Base-by-base conservation (phyloP, 257 asterid species). In the Scutellaria galericulata region DNA sequence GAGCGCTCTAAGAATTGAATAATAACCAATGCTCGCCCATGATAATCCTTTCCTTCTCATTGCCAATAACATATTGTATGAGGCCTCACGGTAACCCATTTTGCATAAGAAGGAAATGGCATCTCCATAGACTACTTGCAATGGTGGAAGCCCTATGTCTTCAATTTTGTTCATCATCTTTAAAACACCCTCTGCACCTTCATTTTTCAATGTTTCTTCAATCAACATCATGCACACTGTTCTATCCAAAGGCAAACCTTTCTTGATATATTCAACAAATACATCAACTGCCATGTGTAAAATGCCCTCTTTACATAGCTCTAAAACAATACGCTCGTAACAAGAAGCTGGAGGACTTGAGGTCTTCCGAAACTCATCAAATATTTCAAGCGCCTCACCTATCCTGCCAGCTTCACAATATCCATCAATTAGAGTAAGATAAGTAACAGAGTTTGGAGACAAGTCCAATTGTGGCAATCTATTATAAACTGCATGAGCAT, bases 321-420 rank as follows among this genome's bases (percentile, higher is more conserved):
- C 86, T n/a, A 66, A 72, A 71, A 89, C 80, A 75, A 88, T 79
- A 80, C 81, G 75, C 48, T 77, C 66, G 81, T 90, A 89, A 72
- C 91, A 82, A 54, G 85, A 78, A 66, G 84, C 78, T 53, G 96
- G 80, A 74, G 86, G 79, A 73, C 58, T 72, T 76, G 87, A 74
- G 27, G 79, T 47, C 79, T 70, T 78, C 55, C 79, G 82, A 39
- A 79, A 87, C 53, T 90, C 86, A 69, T 84, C 86, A 70, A 90
- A 86, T 75, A 90, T 74, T 73, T 85, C 88, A 63, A 89, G 89
- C 3, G 97, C 97, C 78, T 86, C 96, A 27, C 80, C 80, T 45
- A 87, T 65, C 84, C 88, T 83, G 22, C 91, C 89, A 18, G 75
- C 83, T 84, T 88, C 88, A 71, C 88, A 86, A 78, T 83, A 89